phyloP scores from a whole-genome alignment of 192 early-diverging fungal species.

The Dissophora ornata region DNA sequence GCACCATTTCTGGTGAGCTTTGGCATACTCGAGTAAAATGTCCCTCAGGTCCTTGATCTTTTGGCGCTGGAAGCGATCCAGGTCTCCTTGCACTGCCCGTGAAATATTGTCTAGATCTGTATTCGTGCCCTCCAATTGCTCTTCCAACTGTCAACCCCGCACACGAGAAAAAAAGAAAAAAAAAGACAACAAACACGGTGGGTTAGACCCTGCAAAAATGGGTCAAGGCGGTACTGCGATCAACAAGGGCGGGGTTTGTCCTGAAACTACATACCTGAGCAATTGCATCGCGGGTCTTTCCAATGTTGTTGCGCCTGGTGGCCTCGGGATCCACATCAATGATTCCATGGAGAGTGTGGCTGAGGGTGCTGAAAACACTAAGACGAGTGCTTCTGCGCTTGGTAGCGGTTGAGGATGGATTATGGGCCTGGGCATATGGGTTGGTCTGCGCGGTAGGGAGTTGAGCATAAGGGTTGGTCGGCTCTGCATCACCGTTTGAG shows the following conservation, averaged over 20 bases:
- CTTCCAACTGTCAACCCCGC: slow-evolving; percentile 67
- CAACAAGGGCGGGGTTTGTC: no score
- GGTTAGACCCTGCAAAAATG: no score
- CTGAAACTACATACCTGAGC: no score
- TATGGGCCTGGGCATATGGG: slow-evolving; percentile 37
- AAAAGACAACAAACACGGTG: no score
- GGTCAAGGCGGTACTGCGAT: no score
- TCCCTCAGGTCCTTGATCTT: slow-evolving; percentile 90
- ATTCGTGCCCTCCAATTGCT: slow-evolving; percentile 77
- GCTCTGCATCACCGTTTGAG: not conserved
- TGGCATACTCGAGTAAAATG: slow-evolving; percentile 80
- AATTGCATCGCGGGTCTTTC: slow-evolving; percentile 86
- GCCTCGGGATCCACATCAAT: slow-evolving; percentile 96
- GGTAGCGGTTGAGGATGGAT: slow-evolving; percentile 1
- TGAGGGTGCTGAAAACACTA: slow-evolving; percentile 66
- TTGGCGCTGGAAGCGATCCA: slow-evolving; percentile 95
- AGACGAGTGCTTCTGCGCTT: slow-evolving; percentile 58
- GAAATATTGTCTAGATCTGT: slow-evolving; percentile 83
- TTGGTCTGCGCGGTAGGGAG: slow-evolving; percentile 26
- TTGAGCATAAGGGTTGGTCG: slow-evolving; percentile 28
- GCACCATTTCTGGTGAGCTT: slow-evolving; percentile 76
- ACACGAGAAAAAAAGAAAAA: not conserved
- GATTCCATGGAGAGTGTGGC: slow-evolving; percentile 87
- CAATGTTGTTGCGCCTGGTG: slow-evolving; percentile 89
- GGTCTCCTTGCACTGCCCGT: slow-evolving; percentile 83